Base-by-base conservation (phyloP, 1,139 yeast species). In the Hansenula sp. region DNA sequence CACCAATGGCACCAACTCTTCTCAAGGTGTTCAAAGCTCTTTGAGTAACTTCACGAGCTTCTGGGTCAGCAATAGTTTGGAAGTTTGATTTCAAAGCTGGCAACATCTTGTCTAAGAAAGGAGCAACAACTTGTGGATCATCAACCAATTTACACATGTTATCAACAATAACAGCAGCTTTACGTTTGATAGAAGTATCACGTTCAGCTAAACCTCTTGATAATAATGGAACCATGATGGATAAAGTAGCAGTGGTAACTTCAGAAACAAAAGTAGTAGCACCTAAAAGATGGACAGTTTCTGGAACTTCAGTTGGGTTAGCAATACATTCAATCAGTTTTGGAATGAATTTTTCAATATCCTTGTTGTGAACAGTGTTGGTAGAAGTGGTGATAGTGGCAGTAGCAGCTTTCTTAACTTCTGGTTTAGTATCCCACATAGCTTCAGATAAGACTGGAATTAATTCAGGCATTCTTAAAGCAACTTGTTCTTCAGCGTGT, bases 101-200 rank as follows among this genome's bases (percentile, higher is more conserved):
- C 77, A 88, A 85, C 66, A 92, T 82, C 68, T 83, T 86, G 72
- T 77, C 75, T 86, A 92, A 77, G 85, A 92, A 92, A 60, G 98
- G 98, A 77, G 97, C 97, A 75, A 92, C 95, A 66, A 92, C 92
- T 78, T 92, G 97, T 60, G 98, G 98, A 70, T 92, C 98, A 66
- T 92, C 97, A 75, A 92, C 98, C 74, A 92, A 87, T 78, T 92
- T 92, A 86, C 98, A 92, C 98, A 92, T 92, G 95, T 92, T 92
- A 73, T 92, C 98, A 63, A 90, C 86, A 73, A 92, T 92, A 68
- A 92, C 98, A 61, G 98, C 98, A 64, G 97, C 84, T 81, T 92
- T 92, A 82, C 98, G 90, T 86, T 92, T 92, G 79, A 92, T 92
- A 60, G 97, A 79, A 59, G 98, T 92, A 64, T 92, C 98, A 80